A percentile compares a stretch with the other conserved stretches of the same genome.
These are phyloP conservation scores for Magnusiomyces tetraspermus DNA, from an alignment of 1,139 yeast genomes.

Conservation along the genomic window DNA sequence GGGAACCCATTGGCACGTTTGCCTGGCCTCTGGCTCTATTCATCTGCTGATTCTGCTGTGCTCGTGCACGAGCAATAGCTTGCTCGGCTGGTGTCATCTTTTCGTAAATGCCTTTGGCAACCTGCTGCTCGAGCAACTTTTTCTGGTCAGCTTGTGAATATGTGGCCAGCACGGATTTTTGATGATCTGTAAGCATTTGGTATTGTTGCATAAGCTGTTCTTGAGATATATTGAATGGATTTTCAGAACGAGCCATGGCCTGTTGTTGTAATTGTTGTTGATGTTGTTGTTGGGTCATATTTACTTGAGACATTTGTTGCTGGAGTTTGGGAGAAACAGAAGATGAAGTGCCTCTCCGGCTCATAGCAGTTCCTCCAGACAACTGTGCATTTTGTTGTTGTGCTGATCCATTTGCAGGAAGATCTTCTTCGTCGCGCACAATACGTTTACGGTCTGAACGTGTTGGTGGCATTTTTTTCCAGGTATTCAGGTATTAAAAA, in stretches of 20 bases:
- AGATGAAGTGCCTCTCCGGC: not conserved
- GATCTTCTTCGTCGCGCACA: slow-evolving; percentile 26
- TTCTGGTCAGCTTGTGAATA: not conserved
- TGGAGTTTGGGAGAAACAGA: not conserved
- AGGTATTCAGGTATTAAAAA: not conserved
- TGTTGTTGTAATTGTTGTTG: slow-evolving; percentile 1
- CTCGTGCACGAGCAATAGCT: slow-evolving; percentile 9
- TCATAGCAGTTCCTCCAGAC: not conserved
- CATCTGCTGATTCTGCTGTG: not conserved
- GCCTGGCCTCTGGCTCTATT: not conserved
- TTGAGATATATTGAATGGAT: not conserved
- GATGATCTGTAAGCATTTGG: slow-evolving; percentile 3
- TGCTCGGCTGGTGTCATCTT: not conserved
- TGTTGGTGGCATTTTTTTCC: slow-evolving; percentile 14
- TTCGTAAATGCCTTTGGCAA: not conserved
- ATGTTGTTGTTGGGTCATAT: not conserved
- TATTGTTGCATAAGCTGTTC: slow-evolving; percentile 2
- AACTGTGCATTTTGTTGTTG: not conserved
- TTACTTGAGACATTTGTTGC: not conserved
- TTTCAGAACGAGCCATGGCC: not conserved
- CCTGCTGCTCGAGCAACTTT: not conserved
- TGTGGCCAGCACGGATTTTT: not conserved
- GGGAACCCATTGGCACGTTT: not conserved
- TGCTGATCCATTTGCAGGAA: slow-evolving; percentile 8
- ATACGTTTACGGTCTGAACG: slow-evolving; percentile 25